phyloP scores from a whole-genome alignment of 2,329 filamentous ascomycete genomes.

The Talaromyces atroroseus region DNA sequence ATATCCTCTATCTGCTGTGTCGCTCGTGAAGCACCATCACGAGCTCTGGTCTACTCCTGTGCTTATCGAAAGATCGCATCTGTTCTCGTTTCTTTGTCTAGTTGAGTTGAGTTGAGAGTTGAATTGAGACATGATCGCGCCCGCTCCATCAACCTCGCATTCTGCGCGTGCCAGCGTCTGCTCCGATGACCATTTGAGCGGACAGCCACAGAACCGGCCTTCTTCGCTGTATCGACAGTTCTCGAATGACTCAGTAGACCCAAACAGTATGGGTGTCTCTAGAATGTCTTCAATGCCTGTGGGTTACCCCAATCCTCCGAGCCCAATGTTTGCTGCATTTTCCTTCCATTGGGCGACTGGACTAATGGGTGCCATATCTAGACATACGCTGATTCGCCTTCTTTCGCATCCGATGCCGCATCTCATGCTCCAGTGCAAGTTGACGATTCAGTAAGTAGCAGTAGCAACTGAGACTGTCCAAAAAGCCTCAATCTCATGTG shows the following conservation, averaged over 20 bases:
- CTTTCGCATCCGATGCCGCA: neutral
- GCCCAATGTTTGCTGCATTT: neutral
- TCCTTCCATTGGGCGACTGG: neutral
- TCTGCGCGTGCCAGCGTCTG: neutral
- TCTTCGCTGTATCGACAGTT: neutral
- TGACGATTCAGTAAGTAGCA: constrained; percentile 8
- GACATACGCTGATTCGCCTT: neutral
- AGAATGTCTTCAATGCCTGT: constrained; percentile 1
- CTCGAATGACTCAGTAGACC: neutral
- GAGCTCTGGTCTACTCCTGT: neutral
- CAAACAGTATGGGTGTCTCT: neutral
- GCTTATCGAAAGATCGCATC: neutral
- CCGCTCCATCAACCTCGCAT: neutral
- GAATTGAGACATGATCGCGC: neutral
- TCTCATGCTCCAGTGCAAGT: neutral
- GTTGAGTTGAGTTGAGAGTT: neutral
- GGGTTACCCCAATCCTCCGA: neutral
- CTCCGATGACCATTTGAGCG: constrained; percentile 1
- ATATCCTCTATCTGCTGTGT: neutral
- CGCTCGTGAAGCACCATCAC: too few species aligned
- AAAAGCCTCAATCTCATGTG: neutral
- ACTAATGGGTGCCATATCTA: neutral
- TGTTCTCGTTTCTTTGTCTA: neutral
- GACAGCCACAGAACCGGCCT: neutral
- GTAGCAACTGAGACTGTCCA: neutral